Evolutionary conservation across 768 basidiomycete species (phyloP), one percentile per base, ranked within the genome.

Genomic region (Chiua virens): DNA sequence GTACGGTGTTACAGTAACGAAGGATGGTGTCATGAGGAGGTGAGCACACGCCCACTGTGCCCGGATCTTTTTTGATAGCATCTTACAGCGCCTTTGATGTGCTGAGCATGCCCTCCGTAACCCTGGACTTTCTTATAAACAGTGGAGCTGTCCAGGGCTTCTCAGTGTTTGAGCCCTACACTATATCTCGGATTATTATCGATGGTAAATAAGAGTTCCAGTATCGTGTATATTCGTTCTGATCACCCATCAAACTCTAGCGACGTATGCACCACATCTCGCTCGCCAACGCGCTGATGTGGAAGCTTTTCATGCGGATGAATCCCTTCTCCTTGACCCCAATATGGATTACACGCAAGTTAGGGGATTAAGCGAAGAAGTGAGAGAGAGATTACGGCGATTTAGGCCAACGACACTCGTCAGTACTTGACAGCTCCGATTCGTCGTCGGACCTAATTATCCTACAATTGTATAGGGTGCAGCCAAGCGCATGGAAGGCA

Each of bases 401-500:
- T 78, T 86, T 2, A 71, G 79, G 44, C 93, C 93, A 1, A 75
- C 77, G 15, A 92, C 82, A 10, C 79, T 94, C 48, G 90, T 85
- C 15, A 50, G 58, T 57, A 23, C 75, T 65, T 3, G 46, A 18
- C 2, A 28, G 14, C 3, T 5, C 5, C 15, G 0, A 18, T 39
- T 23, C 30, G 37, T n/a, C 8, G 30, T 25, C 8, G 40, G 8
- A 13, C 30, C 49, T 42, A 46, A 52, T 50, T 13, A 21, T 39
- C 53, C 11, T 30, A 28, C 23, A 2, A 44, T 42, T 3, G 5
- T 47, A 27, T n/a, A 93, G 92, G 92, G 92, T n/a, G 87, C 88
- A 4, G 93, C 89, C 15, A 93, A 92, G 67, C 75, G 92, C 23
- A 92, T 95, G 83, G 92, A 95, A 64, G 93, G 93, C 8, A 90